These are phyloP conservation scores for Dillenia suffruticosa DNA, from an alignment of 164 flowering plant species.

Conservation along the genomic window DNA sequence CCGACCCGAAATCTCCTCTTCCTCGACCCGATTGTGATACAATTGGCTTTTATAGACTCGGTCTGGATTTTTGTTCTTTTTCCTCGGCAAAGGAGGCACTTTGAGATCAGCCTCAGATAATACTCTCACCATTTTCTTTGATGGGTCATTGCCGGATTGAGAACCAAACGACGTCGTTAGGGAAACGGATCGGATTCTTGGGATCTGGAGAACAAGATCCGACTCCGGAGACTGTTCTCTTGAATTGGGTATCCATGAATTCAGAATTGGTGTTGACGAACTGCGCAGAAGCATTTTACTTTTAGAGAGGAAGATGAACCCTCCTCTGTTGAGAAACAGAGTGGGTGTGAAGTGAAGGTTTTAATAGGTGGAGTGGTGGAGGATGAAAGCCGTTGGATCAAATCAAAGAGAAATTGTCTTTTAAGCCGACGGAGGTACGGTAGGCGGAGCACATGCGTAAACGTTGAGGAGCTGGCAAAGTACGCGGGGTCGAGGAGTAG, in stretches of 20 bases:
- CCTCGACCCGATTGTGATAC: conserved; percentile 11
- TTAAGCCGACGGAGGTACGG: too few relatives aligned
- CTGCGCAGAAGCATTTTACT: conserved; percentile 23
- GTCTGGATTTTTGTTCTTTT: conserved; percentile 6
- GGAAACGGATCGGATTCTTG: conserved; percentile 18
- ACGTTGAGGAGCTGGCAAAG: too few relatives aligned
- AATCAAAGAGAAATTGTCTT: neutral
- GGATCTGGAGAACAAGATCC: conserved; percentile 2
- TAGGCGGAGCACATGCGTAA: too few relatives aligned
- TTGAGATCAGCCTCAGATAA: conserved; percentile 42
- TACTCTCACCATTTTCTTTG: conserved; percentile 28
- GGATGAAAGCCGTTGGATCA: neutral
- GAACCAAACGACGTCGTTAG: conserved; percentile 14
- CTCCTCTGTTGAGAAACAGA: neutral
- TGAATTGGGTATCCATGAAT: conserved; percentile 23
- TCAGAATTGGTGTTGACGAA: conserved; percentile 22
- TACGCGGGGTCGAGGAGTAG: too few relatives aligned
- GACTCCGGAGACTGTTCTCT: conserved; percentile 11
- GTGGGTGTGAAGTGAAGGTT: neutral
- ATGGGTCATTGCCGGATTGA: conserved; percentile 11
- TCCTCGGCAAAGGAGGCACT: conserved; percentile 17
- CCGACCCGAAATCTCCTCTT: conserved; percentile 7
- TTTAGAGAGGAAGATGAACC: neutral
- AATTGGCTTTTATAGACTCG: neutral
- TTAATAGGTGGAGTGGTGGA: neutral